Evolutionary conservation across 306 rosid species (phyloP), one percentile per base, ranked within the genome.

Genomic region (Abrus pulchellus): DNA sequence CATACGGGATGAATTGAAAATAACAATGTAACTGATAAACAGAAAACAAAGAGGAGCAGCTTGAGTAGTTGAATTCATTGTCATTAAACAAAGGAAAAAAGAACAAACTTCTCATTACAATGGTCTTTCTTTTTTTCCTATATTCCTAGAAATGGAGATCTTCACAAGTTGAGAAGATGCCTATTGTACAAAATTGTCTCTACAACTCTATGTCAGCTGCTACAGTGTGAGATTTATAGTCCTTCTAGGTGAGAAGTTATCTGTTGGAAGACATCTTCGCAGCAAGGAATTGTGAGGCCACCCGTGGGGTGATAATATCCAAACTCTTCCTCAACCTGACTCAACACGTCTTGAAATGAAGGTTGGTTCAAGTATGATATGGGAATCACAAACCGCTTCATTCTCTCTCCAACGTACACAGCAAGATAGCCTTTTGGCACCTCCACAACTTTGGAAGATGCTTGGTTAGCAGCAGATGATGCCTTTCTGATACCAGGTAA

Each of bases 371-470:
- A 36, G 60, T 43, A 82, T 33, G 84, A 75, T 61, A 85, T 27
- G 1, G 88, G 90, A 71, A 83, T 77, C 5, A 81, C 78, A 20
- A 41, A 85, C 9, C 85, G 78, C 83, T 72, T 85, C 78, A 38
- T 83, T 33, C 88, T 47, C 70, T 86, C 87, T 61, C 89, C 90
- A 14, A 77, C 92, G 40, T 88, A 90, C 0, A 87, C 87, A 0
- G 80, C 80, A 32, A 84, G 63, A 41, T 62, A 74, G 1, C 91
- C 88, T 64, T 87, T 90, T 60, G 88, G 90, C 36, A 86, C 78
- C 30, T 83, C 54, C 7, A 12, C 43, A 6, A n/a, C 69, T 52
- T 36, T 76, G 30, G 80, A 85, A 49, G 74, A 9, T 57, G 74
- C 60, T 64, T 82, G 36, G 50, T 71, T 63, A 33, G 60, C 44